A percentile compares a stretch with the other conserved stretches of the same genome.
Evolutionary conservation across 2,329 filamentous ascomycete genomes (phyloP).

Genomic region (Cercospora janseana): DNA sequence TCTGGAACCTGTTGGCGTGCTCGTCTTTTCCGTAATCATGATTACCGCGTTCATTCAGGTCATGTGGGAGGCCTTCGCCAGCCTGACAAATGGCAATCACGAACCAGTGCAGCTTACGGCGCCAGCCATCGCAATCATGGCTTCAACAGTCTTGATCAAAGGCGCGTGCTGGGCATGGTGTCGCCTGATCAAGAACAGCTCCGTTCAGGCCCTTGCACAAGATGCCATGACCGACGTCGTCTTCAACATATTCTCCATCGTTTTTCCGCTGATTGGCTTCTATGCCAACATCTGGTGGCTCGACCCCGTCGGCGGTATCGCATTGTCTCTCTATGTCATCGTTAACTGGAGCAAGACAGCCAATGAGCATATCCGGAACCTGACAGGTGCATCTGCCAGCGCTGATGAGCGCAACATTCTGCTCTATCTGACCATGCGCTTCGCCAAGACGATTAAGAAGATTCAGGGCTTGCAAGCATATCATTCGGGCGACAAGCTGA

Average conservation of each 20-base stretch:
- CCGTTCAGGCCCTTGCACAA: conserved; percentile 74
- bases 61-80: conserved; percentile 65
- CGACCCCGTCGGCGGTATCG: conserved; percentile 72
- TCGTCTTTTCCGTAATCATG: conserved; percentile 84
- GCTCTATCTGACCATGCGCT: conserved; percentile 89
- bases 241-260: conserved; percentile 85
- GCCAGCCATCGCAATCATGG: conserved; percentile 76
- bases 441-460: conserved; percentile 80
- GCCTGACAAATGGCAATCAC: conserved; percentile 60
- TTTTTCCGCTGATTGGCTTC: conserved; percentile 81
- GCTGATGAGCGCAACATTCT: conserved; percentile 81
- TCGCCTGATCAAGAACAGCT: conserved; percentile 78
- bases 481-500: conserved; percentile 80
- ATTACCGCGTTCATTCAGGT: conserved; percentile 82
- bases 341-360: conserved; percentile 75
- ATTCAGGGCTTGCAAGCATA: conserved; percentile 85
- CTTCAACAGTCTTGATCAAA: conserved; percentile 77
- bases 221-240: conserved; percentile 74
- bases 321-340: conserved; percentile 77
- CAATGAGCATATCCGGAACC: conserved; percentile 72
- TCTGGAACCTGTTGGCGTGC: conserved; percentile 74
- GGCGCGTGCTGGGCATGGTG: conserved; percentile 84
- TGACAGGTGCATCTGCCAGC: conserved; percentile 74
- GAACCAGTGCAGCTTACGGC: conserved; percentile 69
- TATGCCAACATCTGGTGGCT: conserved; percentile 80